Percentiles rank a stretch among this genome's conserved stretches.
These are phyloP conservation scores for Ballota nigra DNA, from an alignment of 257 asterid genomes.

Conservation along the genomic window DNA sequence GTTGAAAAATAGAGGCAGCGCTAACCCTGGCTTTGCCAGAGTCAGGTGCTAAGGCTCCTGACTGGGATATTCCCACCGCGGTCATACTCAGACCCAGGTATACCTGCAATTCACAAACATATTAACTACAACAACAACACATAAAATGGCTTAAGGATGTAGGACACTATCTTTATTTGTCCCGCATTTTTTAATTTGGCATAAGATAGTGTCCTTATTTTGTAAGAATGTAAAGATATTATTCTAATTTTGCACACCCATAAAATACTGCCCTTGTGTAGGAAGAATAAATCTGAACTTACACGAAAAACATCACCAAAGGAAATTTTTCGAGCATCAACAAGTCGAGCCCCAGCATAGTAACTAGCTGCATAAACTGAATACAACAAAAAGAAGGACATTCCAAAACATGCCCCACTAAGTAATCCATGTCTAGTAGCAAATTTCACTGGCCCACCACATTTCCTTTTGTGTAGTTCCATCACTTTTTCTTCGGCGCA, in stretches of 20 bases:
- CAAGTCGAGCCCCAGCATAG: constrained; percentile 66
- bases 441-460: constrained; percentile 40
- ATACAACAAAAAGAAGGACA: constrained; percentile 46
- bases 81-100: constrained; percentile 55
- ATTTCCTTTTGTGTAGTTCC: constrained; percentile 46
- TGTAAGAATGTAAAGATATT: too few species aligned
- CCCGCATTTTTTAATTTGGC: too few species aligned
- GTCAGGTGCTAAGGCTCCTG: constrained; percentile 67
- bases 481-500: constrained; percentile 67
- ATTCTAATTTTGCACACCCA: too few species aligned
- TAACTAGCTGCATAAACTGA: constrained; percentile 52
- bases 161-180: too few species aligned
- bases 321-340: constrained; percentile 45
- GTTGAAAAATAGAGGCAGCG: constrained; percentile 54
- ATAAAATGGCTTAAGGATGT: too few species aligned
- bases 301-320: constrained; percentile 64
- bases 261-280: too few species aligned
- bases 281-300: constrained; percentile 7
- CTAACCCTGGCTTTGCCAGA: constrained; percentile 50
- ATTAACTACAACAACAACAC: background rate
- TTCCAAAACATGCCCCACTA: constrained; percentile 57
- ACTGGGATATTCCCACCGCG: constrained; percentile 55
- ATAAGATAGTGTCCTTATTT: too few species aligned
- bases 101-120: constrained; percentile 36
- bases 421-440: constrained; percentile 46